Evolutionary conservation across 2,329 filamentous ascomycete genomes (phyloP), one percentile per base, ranked within the genome.

Genomic region (Colletotrichum nymphaeae): DNA sequence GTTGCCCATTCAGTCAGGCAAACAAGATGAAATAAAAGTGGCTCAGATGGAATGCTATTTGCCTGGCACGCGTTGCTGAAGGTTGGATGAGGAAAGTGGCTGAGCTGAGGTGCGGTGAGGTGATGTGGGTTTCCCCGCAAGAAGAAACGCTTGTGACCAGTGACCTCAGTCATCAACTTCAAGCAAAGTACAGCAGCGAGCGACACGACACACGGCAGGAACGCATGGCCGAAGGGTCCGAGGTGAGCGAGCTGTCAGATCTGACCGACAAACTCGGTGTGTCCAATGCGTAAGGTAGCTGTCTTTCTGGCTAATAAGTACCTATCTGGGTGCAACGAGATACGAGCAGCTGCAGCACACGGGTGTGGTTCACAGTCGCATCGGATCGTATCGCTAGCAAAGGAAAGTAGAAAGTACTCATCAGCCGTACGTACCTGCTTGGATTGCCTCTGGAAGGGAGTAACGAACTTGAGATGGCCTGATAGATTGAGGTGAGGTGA

Each of bases 21-120:
- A 72, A 67, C 70, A 73, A 59, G 70, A 22, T 8, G 19, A 49
- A 69, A 53, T 19, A n/a, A 59, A 69, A 65, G 70, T 69, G 66
- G 70, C 70, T 65, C 57, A 32, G 65, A 30, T 69, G n/a, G 59
- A 56, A 42, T 55, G 70, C 66, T 35, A 69, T 42, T 52, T 59
- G 42, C 66, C 63, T 53, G 32, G 32, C 32, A 35, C 32, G 9
- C 32, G 8, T 35, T 28, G 42, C 59, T 66, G 67, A 42, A 59
- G 37, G 37, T 28, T 69, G 26, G 19, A 70, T 65, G 59, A 70
- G 69, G 32, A 28, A 49, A 62, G 70, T 73, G 66, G 70, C 70
- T 73, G 42, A 49, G 42, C 19, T n/a, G 42, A 49, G 42, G 42
- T n/a, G 19, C 19, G 42, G 19, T 49, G 42, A 49, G 42, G 37